phyloP scores from a whole-genome alignment of 2,329 filamentous ascomycete genomes.

The Ophiosphaerella korrae region DNA sequence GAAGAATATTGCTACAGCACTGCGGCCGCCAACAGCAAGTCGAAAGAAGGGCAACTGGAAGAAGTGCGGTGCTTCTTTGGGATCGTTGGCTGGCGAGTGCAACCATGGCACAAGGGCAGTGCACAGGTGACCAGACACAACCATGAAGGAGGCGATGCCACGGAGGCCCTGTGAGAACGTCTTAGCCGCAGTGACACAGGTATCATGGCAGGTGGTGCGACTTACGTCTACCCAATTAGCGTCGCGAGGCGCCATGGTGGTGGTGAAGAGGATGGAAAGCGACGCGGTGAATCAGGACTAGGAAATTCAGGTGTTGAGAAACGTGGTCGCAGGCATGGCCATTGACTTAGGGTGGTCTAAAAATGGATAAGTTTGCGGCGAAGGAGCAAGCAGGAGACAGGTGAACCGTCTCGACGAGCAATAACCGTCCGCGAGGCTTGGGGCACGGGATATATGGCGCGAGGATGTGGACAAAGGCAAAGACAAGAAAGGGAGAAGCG shows the following conservation, averaged over 20 bases:
- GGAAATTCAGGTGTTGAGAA: slow-evolving; percentile 6
- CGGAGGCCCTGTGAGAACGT: slow-evolving; percentile 46
- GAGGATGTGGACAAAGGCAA: neutral
- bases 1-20: slow-evolving; percentile 47
- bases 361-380: neutral
- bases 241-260: slow-evolving; percentile 43
- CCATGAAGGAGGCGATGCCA: slow-evolving; percentile 50
- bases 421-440: neutral
- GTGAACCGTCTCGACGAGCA: neutral
- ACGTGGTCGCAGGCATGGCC: slow-evolving; percentile 18
- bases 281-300: slow-evolving; percentile 14
- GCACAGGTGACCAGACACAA: slow-evolving; percentile 51
- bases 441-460: neutral
- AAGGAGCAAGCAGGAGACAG: slow-evolving; percentile 3
- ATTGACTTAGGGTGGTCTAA: slow-evolving; percentile 1
- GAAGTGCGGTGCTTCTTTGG: slow-evolving; percentile 54
- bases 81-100: slow-evolving; percentile 47
- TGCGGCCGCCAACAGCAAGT: slow-evolving; percentile 59
- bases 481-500: neutral
- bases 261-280: neutral
- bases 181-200: slow-evolving; percentile 28
- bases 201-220: slow-evolving; percentile 9
- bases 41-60: slow-evolving; percentile 65
- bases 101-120: slow-evolving; percentile 50
- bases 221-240: slow-evolving; percentile 49